Evolutionary conservation across 129 eudicot species (phyloP).

Genomic region (Dittrichia graveolens): DNA sequence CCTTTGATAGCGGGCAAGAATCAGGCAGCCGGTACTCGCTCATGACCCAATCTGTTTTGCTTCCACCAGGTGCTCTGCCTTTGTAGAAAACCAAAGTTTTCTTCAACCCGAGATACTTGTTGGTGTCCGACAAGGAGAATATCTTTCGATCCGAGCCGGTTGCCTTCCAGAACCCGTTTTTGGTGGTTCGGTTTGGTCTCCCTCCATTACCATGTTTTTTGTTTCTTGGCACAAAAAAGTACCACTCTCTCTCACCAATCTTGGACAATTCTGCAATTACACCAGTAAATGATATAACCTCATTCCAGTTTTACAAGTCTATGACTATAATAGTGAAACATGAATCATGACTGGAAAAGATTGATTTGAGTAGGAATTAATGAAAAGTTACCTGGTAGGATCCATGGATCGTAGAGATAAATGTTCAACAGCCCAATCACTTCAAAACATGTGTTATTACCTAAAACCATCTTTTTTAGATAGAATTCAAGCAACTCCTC

Average conservation of each 20-base stretch:
- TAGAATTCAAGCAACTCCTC: slow-evolving; percentile 78
- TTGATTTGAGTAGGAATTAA: not conserved
- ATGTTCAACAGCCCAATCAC: slow-evolving; percentile 69
- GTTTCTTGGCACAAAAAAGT: slow-evolving; percentile 78
- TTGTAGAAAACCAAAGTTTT: slow-evolving; percentile 79
- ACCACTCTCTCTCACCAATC: slow-evolving; percentile 91
- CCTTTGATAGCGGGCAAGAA: slow-evolving; percentile 49
- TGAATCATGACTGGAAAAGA: not conserved
- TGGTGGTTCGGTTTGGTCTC: slow-evolving; percentile 82
- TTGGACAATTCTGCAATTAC: slow-evolving; percentile 60
- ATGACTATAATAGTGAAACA: not conserved
- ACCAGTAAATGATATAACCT: not conserved
- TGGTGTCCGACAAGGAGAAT: slow-evolving; percentile 50
- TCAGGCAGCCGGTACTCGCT: slow-evolving; percentile 81
- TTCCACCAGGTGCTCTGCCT: slow-evolving; percentile 77
- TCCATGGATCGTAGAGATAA: slow-evolving; percentile 71
- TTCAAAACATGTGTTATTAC: slow-evolving; percentile 45
- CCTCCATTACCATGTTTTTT: slow-evolving; percentile 72
- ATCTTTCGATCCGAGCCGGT: slow-evolving; percentile 87
- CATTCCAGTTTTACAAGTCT: not conserved
- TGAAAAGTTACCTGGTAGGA: slow-evolving; percentile 60
- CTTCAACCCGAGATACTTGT: slow-evolving; percentile 60
- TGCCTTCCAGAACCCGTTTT: slow-evolving; percentile 90
- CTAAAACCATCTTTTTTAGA: slow-evolving; percentile 55
- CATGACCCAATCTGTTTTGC: slow-evolving; percentile 91